Conservation (phyloP, 768 basidiomycete genomes). For the Strobilomyces dryophilus region DNA sequence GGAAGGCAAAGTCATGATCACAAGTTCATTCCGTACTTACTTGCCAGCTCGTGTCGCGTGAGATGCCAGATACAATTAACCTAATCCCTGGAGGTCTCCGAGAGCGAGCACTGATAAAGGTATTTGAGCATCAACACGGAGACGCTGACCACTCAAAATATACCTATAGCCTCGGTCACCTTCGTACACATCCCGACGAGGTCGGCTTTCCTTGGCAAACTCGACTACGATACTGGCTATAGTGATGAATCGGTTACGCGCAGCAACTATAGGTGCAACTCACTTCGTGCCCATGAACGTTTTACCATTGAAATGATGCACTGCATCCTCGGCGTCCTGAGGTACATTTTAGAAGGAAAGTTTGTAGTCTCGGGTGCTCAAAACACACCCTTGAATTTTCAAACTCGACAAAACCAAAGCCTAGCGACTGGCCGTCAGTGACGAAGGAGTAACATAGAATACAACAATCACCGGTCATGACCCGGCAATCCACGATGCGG, state of each 20-base stretch:
- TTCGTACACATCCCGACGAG: constrained; percentile 75
- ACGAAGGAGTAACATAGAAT: background rate
- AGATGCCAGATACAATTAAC: constrained; percentile 82
- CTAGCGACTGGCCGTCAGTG: constrained; percentile 37
- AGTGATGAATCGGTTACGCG: background rate
- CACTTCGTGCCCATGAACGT: constrained; percentile 81
- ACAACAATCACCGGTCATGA: constrained; percentile 81
- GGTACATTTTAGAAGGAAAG: constrained; percentile 11
- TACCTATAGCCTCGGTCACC: constrained; percentile 56
- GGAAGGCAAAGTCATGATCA: background rate
- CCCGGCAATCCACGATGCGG: constrained; percentile 83
- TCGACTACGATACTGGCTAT: constrained; percentile 83
- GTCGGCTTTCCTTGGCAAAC: constrained; percentile 90
- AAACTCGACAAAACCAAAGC: constrained; percentile 97
- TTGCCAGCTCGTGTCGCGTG: constrained; percentile 98
- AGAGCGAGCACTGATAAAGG: constrained; percentile 50
- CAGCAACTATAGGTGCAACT: background rate
- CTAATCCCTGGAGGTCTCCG: constrained; percentile 80
- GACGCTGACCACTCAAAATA: constrained; percentile 4
- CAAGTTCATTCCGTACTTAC: constrained; percentile 48
- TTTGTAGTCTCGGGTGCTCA: background rate
- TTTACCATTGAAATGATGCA: constrained; percentile 83
- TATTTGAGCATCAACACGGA: constrained; percentile 12
- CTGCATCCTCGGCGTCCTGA: constrained; percentile 93
- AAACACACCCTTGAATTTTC: constrained; percentile 66